phyloP scores from a whole-genome alignment of 1,284 basidiomycete species.

The Schizophyllum commune region DNA sequence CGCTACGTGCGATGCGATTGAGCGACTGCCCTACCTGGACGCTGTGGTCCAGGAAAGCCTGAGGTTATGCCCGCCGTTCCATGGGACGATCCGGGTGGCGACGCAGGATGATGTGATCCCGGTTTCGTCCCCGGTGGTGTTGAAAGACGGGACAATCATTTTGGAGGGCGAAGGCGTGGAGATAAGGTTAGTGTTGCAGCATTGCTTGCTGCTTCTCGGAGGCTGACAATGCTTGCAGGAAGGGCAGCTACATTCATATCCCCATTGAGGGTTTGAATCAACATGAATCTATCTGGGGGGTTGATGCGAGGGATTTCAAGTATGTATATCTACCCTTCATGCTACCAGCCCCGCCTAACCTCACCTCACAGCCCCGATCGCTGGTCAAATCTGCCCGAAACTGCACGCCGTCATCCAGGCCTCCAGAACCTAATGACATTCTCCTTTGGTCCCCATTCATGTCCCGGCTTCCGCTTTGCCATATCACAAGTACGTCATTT shows the following conservation, averaged over 20 bases:
- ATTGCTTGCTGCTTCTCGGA: not conserved
- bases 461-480: slow-evolving; percentile 39
- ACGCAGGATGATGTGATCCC: slow-evolving; percentile 43
- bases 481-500: slow-evolving; percentile 27
- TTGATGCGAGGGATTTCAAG: slow-evolving; percentile 43
- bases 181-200: slow-evolving; percentile 15
- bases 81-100: slow-evolving; percentile 46
- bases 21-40: slow-evolving; percentile 44
- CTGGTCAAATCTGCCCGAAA: slow-evolving; percentile 35
- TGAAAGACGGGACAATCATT: slow-evolving; percentile 34
- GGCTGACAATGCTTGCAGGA: slow-evolving; percentile 16
- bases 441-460: slow-evolving; percentile 41
- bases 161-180: slow-evolving; percentile 24
- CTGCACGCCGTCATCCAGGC: slow-evolving; percentile 31
- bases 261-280: slow-evolving; percentile 48
- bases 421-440: slow-evolving; percentile 46
- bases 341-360: slow-evolving; percentile 2
- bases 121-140: slow-evolving; percentile 35
- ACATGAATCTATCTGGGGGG: slow-evolving; percentile 43
- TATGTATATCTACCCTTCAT: slow-evolving; percentile 19
- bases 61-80: slow-evolving; percentile 42
- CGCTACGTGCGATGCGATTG: slow-evolving; percentile 28
- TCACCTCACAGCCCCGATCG: slow-evolving; percentile 35
- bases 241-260: slow-evolving; percentile 47
- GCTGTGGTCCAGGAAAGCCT: slow-evolving; percentile 47